Evolutionary conservation across 2,329 filamentous ascomycete genomes (phyloP), one percentile per base, ranked within the genome.

Genomic region (Apiospora hydei): DNA sequence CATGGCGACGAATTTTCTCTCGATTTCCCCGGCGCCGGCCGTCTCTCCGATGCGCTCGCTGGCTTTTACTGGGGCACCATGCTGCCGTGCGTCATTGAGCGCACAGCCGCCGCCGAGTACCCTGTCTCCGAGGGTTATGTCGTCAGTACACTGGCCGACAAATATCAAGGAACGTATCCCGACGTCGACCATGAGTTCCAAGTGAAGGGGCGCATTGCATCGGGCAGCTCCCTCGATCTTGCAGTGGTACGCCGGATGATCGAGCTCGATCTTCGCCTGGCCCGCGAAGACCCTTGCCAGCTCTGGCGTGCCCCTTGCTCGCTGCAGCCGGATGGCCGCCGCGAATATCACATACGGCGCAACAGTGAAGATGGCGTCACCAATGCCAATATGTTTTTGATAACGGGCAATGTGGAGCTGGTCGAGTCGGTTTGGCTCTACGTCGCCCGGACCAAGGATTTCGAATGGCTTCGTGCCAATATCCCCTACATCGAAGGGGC

Each of bases 101-200:
- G 70, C 21, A 73, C 72, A 7, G 49, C 67, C 24, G 72, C 72
- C 38, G 30, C 67, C 38, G 61, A 47, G 43, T 73, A 72, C 64
- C 72, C 72, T 11, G 51, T 71, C 47, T 43, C 46, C 24, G 67
- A 67, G n/a, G 72, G 72, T 7, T 74, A 61, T 21, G 71, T 74
- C 14, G 66, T 74, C 57, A 74, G 72, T 41, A 74, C 72, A 8
- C 71, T 74, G 51, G 72, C 72, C 4, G 71, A 69, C 69, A 74
- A 67, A 61, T 74, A 74, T 67, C 66, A 67, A n/a, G 72, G 72
- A 10, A 74, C 72, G 38, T 74, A 74, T 68, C 71, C 71, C 8
- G 71, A 73, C 44, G 71, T 73, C n/a, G 73, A 73, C 64, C 72
- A 73, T 46, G 73, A 73, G 70, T 73, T 74, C 68, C 71, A 74